A percentile compares a stretch with the other conserved stretches of the same genome.
Evolutionary conservation across 495 filamentous ascomycete species (phyloP).

Genomic region (Sordaria brevicollis): DNA sequence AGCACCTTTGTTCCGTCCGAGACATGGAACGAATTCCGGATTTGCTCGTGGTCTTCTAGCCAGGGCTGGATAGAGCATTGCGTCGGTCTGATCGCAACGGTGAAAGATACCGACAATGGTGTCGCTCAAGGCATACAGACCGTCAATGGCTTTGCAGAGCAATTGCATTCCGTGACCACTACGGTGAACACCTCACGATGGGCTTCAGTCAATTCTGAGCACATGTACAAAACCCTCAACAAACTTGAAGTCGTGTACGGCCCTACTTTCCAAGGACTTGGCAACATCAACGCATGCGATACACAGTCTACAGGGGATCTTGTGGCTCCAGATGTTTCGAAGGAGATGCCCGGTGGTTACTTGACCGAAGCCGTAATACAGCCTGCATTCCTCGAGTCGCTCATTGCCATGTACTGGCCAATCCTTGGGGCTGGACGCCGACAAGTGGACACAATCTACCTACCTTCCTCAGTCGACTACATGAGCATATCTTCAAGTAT

Average conservation of each 20-base stretch:
- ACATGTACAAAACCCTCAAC: conserved; percentile 28
- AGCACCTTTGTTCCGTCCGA: conserved; percentile 23
- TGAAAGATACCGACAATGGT: conserved; percentile 22
- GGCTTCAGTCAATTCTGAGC: conserved; percentile 12
- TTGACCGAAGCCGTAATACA: conserved; percentile 38
- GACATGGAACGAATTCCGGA: conserved; percentile 35
- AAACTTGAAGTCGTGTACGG: conserved; percentile 34
- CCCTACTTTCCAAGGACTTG: conserved; percentile 34
- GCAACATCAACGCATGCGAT: conserved; percentile 29
- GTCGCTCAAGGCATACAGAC: conserved; percentile 23
- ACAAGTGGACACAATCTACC: conserved; percentile 28
- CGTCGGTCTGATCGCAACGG: conserved; percentile 30
- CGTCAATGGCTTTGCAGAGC: conserved; percentile 15
- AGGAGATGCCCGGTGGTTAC: conserved; percentile 40
- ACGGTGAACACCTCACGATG: conserved; percentile 13
- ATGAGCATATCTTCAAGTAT: conserved; percentile 25
- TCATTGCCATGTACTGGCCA: conserved; percentile 38
- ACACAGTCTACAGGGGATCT: conserved; percentile 32
- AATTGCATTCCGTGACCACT: conserved; percentile 16
- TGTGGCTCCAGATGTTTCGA: conserved; percentile 37
- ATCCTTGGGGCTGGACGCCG: conserved; percentile 24
- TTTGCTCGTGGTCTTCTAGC: conserved; percentile 34
- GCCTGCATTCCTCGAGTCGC: conserved; percentile 42
- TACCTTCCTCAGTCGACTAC: conserved; percentile 30
- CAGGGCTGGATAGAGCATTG: conserved; percentile 40